Evolutionary conservation across 129 eudicot species (phyloP), one percentile per base, ranked within the genome.

Genomic region (Tagetes patula): DNA sequence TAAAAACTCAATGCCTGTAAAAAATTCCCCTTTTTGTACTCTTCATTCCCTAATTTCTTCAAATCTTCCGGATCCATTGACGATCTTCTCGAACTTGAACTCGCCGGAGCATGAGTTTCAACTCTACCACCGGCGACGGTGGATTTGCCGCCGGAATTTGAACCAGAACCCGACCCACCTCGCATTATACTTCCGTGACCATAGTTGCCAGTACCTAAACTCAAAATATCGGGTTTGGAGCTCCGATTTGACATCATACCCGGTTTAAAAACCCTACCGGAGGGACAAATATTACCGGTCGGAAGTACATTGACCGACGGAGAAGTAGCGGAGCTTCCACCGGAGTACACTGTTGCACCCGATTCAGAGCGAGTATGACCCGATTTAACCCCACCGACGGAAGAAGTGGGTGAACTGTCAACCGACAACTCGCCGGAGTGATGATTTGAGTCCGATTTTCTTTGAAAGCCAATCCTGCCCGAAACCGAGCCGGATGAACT

Each of bases 121-220:
- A 43, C 38, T 70, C 54, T 75, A 0, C 74, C 77, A 6, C 37
- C 77, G 1, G 73, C 67, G n/a, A 56, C 81, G 43, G 69, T 49
- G 39, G 79, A 20, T 70, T 74, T 82, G 39, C 5, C 32, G 59
- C 76, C 56, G n/a, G 58, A 30, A 0, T n/a, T 20, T 45, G 71
- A 60, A 33, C 77, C 78, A 13, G 72, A 45, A 6, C 77, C 78
- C 12, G 72, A 45, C 7, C 92, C 96, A 2, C 88, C 89, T 1
- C 94, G 89, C 89, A 95, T 88, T 88, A 95, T 90, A 69, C 96
- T 95, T 0, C 96, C 99, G 48, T 88, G 96, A 13, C 99, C 97
- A 71, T 95, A 90, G 73, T 86, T 81, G 0, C 79, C 97, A 33
- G 84, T 73, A 0, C 96, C 94, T 4, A 87, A 77, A 5, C 96